phyloP scores from a whole-genome alignment of 1,139 yeast species.

The Meyerozyma athensensis region DNA sequence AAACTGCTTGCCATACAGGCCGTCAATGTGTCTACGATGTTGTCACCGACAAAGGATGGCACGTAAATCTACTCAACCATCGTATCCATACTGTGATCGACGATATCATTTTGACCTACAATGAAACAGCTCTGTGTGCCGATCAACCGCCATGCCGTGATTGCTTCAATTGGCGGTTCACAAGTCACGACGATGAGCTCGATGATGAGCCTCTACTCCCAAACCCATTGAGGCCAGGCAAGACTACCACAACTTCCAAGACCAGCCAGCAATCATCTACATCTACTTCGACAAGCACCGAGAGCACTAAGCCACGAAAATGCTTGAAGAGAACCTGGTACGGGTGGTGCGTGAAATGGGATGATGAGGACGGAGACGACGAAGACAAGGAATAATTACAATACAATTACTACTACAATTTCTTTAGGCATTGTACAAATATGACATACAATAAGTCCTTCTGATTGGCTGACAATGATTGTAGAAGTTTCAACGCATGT shows the following conservation, averaged over 20 bases:
- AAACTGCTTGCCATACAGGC: conserved; percentile 92
- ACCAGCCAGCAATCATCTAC: conserved; percentile 7
- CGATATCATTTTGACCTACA: conserved; percentile 66
- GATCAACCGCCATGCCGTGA: conserved; percentile 80
- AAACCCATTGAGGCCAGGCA: conserved; percentile 30
- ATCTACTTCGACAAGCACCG: conserved; percentile 10
- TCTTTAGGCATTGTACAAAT: too few relatives aligned
- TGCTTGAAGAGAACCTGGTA: conserved; percentile 44
- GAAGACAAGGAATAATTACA: not conserved
- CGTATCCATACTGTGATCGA: conserved; percentile 90
- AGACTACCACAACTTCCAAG: conserved; percentile 8
- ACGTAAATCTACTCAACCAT: conserved; percentile 81
- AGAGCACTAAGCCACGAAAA: conserved; percentile 22
- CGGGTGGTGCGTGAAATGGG: conserved; percentile 45
- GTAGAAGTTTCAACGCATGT: not conserved
- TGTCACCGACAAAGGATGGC: conserved; percentile 88
- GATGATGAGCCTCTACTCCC: conserved; percentile 37
- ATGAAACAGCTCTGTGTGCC: conserved; percentile 70
- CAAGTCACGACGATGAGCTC: conserved; percentile 45
- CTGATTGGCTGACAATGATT: too few relatives aligned
- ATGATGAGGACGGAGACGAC: conserved; percentile 12
- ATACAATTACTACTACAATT: not conserved
- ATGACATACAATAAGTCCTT: too few relatives aligned
- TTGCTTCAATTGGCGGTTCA: conserved; percentile 88
- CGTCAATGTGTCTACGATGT: conserved; percentile 85